phyloP scores from a whole-genome alignment of 345 rosid species.

The Cardamine chenopodiifolia region DNA sequence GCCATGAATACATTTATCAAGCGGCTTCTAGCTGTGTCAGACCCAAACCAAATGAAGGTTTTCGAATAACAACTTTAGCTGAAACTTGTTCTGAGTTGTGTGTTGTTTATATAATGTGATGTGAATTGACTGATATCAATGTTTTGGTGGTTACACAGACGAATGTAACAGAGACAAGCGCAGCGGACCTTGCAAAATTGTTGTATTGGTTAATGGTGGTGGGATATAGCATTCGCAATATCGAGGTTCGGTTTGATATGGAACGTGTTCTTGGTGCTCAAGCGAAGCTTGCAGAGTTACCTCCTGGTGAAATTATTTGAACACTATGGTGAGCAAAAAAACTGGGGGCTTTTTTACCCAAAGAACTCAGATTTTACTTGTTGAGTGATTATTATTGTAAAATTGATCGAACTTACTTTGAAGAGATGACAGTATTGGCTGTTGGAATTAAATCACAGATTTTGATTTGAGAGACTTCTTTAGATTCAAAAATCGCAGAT shows the following conservation, averaged over 20 bases:
- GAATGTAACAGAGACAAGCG: conserved; percentile 76
- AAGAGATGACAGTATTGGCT: background rate
- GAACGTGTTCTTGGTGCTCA: conserved; percentile 84
- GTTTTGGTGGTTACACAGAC: conserved; percentile 51
- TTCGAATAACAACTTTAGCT: conserved; percentile 3
- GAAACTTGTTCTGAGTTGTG: conserved; percentile 2
- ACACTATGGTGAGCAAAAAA: background rate
- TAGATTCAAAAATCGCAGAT: too few relatives aligned
- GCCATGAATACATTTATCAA: conserved; percentile 94
- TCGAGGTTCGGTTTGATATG: conserved; percentile 96
- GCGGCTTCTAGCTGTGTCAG: conserved; percentile 87
- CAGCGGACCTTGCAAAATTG: conserved; percentile 81
- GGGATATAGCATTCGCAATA: conserved; percentile 90
- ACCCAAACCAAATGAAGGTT: conserved; percentile 89
- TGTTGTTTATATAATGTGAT: background rate
- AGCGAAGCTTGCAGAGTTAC: conserved; percentile 80
- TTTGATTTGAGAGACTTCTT: background rate
- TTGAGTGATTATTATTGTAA: conserved; percentile 17
- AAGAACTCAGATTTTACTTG: conserved; percentile 23
- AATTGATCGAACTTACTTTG: conserved; percentile 2
- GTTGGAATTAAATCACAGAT: background rate
- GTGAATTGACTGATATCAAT: conserved; percentile 17
- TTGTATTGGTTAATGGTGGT: conserved; percentile 97
- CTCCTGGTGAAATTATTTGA: conserved; percentile 81
- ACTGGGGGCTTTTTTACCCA: background rate